phyloP scores from a whole-genome alignment of 2,329 filamentous ascomycete species.

The Myriangium duriaei region DNA sequence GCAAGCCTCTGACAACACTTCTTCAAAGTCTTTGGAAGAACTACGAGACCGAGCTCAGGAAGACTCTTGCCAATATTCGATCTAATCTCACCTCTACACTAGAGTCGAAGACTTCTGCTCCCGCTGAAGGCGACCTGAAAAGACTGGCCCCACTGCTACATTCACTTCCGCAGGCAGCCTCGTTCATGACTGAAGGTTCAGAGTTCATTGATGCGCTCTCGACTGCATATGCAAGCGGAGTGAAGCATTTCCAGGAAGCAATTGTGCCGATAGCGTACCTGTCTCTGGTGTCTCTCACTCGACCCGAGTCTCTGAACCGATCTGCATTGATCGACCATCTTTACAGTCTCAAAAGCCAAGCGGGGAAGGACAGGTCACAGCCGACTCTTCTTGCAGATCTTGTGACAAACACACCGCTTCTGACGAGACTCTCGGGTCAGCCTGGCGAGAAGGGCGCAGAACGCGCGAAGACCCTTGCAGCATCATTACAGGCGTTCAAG shows the following conservation, averaged over 20 bases:
- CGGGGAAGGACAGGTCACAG: conserved; percentile 40
- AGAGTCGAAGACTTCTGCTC: conserved; percentile 47
- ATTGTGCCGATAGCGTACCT: conserved; percentile 65
- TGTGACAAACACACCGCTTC: conserved; percentile 65
- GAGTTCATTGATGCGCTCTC: conserved; percentile 74
- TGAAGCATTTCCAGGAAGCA: conserved; percentile 48
- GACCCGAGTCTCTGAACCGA: conserved; percentile 53
- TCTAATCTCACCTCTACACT: conserved; percentile 44
- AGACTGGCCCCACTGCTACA: conserved; percentile 52
- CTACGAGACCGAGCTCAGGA: background rate
- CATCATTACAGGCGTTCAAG: conserved; percentile 47
- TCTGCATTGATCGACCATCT: conserved; percentile 71
- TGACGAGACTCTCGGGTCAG: conserved; percentile 48
- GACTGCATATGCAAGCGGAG: conserved; percentile 51
- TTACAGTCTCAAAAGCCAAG: conserved; percentile 63
- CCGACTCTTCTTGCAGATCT: conserved; percentile 66
- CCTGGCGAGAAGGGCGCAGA: conserved; percentile 40
- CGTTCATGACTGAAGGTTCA: conserved; percentile 66
- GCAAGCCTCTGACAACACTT: background rate
- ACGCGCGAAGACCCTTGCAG: conserved; percentile 48
- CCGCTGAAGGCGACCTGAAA: conserved; percentile 43
- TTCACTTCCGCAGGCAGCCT: conserved; percentile 43
- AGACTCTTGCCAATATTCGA: background rate
- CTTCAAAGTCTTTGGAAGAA: background rate
- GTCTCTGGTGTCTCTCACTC: conserved; percentile 57